Evolutionary conservation across 225 moss, liverwort and hornwort genomes (phyloP).

Genomic region (Pseudisothecium myosuroides): DNA sequence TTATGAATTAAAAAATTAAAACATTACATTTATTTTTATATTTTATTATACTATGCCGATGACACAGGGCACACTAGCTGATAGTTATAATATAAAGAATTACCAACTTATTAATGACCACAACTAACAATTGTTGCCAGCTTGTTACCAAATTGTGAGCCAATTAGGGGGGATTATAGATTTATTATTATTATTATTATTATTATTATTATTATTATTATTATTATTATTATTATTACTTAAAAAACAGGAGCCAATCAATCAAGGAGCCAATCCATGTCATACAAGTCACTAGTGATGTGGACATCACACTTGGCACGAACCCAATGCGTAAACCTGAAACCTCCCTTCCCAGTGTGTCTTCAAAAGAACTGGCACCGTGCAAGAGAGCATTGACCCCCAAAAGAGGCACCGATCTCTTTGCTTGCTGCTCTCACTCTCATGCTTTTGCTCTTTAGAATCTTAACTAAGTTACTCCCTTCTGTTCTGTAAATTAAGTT

Average conservation of each 20-base stretch:
- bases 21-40: too few species aligned
- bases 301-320: background rate
- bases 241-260: background rate
- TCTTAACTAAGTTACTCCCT: background rate
- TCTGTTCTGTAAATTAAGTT: background rate
- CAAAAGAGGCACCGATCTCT: background rate
- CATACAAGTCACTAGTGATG: background rate
- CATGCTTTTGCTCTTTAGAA: background rate
- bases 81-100: too few species aligned
- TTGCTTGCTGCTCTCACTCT: background rate
- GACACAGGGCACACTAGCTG: too few species aligned
- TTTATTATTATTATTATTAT: too few species aligned
- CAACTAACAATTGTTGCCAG: too few species aligned
- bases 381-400: background rate
- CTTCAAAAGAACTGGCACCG: background rate
- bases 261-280: background rate
- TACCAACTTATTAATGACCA: background rate
- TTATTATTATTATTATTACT: too few species aligned
- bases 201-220: too few species aligned
- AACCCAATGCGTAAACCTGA: background rate
- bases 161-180: too few species aligned
- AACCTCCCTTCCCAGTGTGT: background rate
- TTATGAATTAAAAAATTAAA: too few species aligned
- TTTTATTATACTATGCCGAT: too few species aligned
- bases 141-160: too few species aligned